Base-by-base conservation (phyloP, 73 alveolate genomes). In the Uronychia setigera region DNA sequence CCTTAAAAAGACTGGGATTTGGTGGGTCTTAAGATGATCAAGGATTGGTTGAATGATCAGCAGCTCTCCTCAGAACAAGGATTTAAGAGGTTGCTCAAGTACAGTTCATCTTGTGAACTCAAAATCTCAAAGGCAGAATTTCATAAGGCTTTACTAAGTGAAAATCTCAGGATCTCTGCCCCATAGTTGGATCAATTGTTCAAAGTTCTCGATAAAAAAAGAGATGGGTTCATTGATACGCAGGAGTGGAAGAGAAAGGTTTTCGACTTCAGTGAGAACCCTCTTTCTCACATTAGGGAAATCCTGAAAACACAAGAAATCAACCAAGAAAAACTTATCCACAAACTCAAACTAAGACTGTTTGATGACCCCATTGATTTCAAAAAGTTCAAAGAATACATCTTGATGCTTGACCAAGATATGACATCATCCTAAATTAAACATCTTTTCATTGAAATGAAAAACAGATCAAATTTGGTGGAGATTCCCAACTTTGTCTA, bases 341-440 rank as follows among this genome's bases (percentile, higher is more conserved):
- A 75, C 89, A 84, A 77, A 74, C 67, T 90, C 85, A 32, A 80
- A 13, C 74, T 90, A 19, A 32, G 92, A 25, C 76, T 85, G 19
- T 90, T 86, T 85, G 95, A 90, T 76, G 95, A 84, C 78, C 93
- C 95, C 5, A 60, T 90, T n/a, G 92, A 90, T 34, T 90, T 31
- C 79, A 80, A 84, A 1, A 26, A 58, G 78, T 80, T 90, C n/a
- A 58, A 79, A 60, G 90, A 80, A 26, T 83, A 88, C 31, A 26
- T 90, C 29, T 79, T 81, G 81, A 85, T 31, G 31, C 67, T 90
- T n/a, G 92, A 90, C 35, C 82, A 91, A 9, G 59, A 86, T 14
- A 34, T 90, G 33, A 89, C 87, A 32, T 84, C 83, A 30, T 26
- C 77, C 27, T 77, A 89, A 75, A 26, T 89, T 11, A 77, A 85